These are phyloP conservation scores for Rhododendron ferrugineum DNA, from an alignment of 148 eudicot species.

Conservation along the genomic window DNA sequence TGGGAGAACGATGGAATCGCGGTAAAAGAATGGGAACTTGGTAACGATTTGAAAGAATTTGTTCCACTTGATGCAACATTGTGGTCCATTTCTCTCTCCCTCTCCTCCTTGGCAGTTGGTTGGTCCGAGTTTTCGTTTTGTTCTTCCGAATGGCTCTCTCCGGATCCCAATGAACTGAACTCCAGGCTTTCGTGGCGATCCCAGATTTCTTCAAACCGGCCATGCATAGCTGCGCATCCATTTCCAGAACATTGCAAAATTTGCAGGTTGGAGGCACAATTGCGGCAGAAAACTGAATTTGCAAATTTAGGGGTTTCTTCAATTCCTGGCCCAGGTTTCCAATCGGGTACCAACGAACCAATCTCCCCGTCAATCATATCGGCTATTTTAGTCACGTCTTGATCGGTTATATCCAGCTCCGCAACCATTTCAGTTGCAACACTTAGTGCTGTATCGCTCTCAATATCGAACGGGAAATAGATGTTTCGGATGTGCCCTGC, in stretches of 20 bases:
- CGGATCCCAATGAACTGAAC: conserved; percentile 24
- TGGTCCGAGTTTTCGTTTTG: conserved; percentile 25
- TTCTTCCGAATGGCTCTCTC: conserved; percentile 32
- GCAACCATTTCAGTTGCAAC: conserved; percentile 90
- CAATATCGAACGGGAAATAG: conserved; percentile 69
- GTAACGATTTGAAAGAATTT: conserved; percentile 3
- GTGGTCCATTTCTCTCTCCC: conserved; percentile 6
- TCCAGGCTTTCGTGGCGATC: conserved; percentile 39
- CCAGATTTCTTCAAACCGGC: conserved; percentile 75
- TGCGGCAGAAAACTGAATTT: conserved; percentile 34
- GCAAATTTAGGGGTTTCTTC: conserved; percentile 48
- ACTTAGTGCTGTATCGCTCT: conserved; percentile 66
- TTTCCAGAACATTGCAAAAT: conserved; percentile 31
- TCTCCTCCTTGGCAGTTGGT: conserved; percentile 13
- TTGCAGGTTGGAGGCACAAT: conserved; percentile 45
- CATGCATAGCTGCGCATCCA: conserved; percentile 59
- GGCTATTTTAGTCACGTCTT: conserved; percentile 73
- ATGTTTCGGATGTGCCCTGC: conserved; percentile 67
- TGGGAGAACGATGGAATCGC: not conserved
- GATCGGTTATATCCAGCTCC: conserved; percentile 71
- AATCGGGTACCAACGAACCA: conserved; percentile 52
- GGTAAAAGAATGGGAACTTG: conserved; percentile 1
- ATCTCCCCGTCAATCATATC: conserved; percentile 82
- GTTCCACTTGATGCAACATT: conserved; percentile 4
- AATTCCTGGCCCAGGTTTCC: conserved; percentile 52